These are phyloP conservation scores for Exophiala sideris DNA, from an alignment of 2,329 filamentous ascomycete genomes.

Conservation along the genomic window DNA sequence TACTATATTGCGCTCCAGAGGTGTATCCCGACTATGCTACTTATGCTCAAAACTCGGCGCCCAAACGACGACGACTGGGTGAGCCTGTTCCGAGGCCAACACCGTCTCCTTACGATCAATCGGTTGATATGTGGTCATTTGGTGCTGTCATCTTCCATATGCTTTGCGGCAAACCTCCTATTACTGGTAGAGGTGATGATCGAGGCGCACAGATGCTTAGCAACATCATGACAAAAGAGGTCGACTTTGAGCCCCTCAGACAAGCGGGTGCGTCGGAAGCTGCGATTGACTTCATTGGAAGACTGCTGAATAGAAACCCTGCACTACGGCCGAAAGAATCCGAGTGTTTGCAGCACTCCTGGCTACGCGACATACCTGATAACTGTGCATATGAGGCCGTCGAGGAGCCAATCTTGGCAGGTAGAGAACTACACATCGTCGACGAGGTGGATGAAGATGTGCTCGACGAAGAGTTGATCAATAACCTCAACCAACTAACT, in stretches of 20 bases:
- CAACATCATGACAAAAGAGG: constrained; percentile 75
- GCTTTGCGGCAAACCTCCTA: constrained; percentile 76
- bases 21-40: constrained; percentile 81
- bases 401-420: constrained; percentile 48
- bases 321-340: constrained; percentile 69
- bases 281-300: constrained; percentile 69
- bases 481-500: constrained; percentile 23
- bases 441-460: constrained; percentile 34
- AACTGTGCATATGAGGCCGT: constrained; percentile 57
- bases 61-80: constrained; percentile 58
- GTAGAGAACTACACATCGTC: constrained; percentile 35
- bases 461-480: constrained; percentile 24
- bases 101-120: constrained; percentile 72
- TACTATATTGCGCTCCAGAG: constrained; percentile 94
- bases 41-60: constrained; percentile 45
- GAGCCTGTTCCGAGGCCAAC: constrained; percentile 43
- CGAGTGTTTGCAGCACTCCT: constrained; percentile 68
- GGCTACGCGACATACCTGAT: constrained; percentile 60
- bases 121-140: constrained; percentile 94
- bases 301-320: constrained; percentile 81
- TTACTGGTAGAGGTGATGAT: constrained; percentile 70
- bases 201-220: constrained; percentile 72
- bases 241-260: constrained; percentile 65
- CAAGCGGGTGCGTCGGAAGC: constrained; percentile 57
- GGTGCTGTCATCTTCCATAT: constrained; percentile 88